phyloP scores from a whole-genome alignment of 2,329 filamentous ascomycete species.

The Trichoderma sp. region DNA sequence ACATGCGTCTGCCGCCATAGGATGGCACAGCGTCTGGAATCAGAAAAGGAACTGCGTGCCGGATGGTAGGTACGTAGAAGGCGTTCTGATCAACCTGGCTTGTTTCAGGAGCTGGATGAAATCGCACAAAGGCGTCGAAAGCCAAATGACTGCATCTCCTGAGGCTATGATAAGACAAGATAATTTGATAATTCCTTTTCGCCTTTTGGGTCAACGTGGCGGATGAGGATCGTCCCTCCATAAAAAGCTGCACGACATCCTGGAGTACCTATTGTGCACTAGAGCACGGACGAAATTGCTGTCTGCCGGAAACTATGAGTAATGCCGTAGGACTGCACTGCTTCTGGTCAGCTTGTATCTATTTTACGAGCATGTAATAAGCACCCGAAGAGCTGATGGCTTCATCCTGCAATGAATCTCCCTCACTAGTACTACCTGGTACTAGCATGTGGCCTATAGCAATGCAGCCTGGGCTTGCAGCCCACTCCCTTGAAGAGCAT shows the following conservation, averaged over 20 bases:
- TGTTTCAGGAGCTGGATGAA: slow-evolving; percentile 7
- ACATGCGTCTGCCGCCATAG: neutral
- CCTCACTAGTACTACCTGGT: neutral
- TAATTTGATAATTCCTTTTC: neutral
- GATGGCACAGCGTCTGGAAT: neutral
- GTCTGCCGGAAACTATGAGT: neutral
- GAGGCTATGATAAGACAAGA: neutral
- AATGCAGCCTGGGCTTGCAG: neutral
- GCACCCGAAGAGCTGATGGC: neutral
- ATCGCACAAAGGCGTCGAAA: neutral
- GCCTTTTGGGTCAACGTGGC: neutral
- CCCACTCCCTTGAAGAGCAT: neutral
- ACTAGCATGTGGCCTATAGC: neutral
- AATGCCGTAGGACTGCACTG: neutral
- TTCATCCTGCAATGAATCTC: neutral
- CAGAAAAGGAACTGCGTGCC: neutral
- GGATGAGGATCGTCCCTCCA: slow-evolving; percentile 15
- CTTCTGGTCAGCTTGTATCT: neutral
- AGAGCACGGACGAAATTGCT: neutral
- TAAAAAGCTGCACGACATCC: slow-evolving; percentile 18
- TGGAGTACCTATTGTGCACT: neutral
- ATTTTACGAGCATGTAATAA: neutral
- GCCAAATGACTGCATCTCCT: neutral
- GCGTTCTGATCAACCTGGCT: neutral
- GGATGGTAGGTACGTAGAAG: neutral